phyloP scores from a whole-genome alignment of 2,329 filamentous ascomycete genomes.

The Chaetothyriales sp. region DNA sequence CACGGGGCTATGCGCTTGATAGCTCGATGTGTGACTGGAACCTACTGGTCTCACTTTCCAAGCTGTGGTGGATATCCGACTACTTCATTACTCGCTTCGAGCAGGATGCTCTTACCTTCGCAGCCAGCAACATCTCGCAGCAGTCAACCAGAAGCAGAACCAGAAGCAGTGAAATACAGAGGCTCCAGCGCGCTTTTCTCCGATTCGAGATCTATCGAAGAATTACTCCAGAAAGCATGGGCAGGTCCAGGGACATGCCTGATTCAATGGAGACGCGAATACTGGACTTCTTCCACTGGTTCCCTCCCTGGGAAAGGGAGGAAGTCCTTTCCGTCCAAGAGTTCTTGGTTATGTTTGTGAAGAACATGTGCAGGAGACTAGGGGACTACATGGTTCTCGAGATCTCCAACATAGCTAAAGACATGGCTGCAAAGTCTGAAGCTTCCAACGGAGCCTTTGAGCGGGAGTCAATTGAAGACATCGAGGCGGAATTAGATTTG shows the following conservation, averaged over 20 bases:
- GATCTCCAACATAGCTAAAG: not conserved
- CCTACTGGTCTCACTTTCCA: not conserved
- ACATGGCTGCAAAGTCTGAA: not conserved
- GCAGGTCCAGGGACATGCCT: not conserved
- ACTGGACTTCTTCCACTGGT: not conserved
- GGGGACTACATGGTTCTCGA: not conserved
- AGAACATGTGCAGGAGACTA: not conserved
- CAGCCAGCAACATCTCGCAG: not conserved
- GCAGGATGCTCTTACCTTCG: not conserved
- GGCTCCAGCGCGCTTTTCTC: not conserved
- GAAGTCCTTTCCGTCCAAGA: not conserved
- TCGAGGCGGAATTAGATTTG: not conserved
- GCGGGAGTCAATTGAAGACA: not conserved
- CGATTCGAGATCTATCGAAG: not conserved
- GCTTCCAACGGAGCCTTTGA: not conserved
- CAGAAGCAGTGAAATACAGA: not conserved
- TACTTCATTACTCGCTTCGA: not conserved
- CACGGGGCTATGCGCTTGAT: not conserved
- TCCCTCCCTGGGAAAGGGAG: not conserved
- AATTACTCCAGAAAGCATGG: not conserved
- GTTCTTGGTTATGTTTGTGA: not conserved
- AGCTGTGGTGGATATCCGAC: not conserved
- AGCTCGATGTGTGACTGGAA: not conserved
- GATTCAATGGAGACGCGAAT: not conserved
- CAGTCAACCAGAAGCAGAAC: not conserved